A percentile compares a stretch with the other conserved stretches of the same genome.
Conservation (phyloP, 768 basidiomycete genomes). For the Pleurotus giganteus region DNA sequence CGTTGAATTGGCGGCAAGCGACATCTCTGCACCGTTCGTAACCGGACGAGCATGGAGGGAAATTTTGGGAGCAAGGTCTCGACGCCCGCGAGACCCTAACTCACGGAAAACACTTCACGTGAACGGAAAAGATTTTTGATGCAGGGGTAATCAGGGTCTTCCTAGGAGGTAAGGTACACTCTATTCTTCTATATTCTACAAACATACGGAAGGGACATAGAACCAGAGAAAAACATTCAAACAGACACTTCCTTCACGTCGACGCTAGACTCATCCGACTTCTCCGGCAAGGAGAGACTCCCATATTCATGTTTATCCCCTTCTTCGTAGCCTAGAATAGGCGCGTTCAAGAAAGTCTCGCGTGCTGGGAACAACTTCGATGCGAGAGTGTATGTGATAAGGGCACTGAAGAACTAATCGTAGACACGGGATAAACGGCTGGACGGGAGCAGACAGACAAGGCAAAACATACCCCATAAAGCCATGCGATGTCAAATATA, state of each 20-base stretch:
- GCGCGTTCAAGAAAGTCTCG: slow-evolving; percentile 38
- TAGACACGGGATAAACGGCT: not conserved
- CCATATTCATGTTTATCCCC: not conserved
- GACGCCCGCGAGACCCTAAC: not conserved
- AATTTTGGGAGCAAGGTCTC: not conserved
- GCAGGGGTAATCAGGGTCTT: too few species aligned
- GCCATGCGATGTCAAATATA: slow-evolving; percentile 72
- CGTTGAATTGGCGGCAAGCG: slow-evolving; percentile 10
- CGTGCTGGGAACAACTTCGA: slow-evolving; percentile 38
- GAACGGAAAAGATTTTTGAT: not conserved
- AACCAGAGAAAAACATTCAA: too few species aligned
- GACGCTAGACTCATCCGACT: not conserved
- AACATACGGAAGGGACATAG: too few species aligned
- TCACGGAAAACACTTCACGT: not conserved
- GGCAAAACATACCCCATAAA: slow-evolving; percentile 62
- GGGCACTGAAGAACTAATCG: slow-evolving; percentile 36
- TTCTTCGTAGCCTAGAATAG: slow-evolving; percentile 28
- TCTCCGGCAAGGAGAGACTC: not conserved
- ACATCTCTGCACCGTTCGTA: slow-evolving; percentile 10
- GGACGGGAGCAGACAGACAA: not conserved
- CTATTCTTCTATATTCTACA: too few species aligned
- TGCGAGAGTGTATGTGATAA: slow-evolving; percentile 31
- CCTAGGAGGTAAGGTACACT: too few species aligned
- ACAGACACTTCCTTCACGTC: not conserved
- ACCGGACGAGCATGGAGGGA: slow-evolving; percentile 5